phyloP scores from a whole-genome alignment of 176 grass and related monocot genomes.

The Eragrostis curvula region DNA sequence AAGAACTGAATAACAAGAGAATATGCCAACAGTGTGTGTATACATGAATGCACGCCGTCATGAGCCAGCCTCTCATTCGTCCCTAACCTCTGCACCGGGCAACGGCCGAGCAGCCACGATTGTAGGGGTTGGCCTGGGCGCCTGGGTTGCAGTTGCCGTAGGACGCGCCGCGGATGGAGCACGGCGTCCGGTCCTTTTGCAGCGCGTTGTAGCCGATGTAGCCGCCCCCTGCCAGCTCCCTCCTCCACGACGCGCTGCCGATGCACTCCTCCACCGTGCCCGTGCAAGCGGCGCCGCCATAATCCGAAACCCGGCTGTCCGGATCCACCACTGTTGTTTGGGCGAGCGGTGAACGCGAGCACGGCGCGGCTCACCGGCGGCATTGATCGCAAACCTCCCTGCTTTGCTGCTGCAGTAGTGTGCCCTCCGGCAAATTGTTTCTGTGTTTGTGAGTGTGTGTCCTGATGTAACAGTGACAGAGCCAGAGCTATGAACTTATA shows the following conservation, averaged over 20 bases:
- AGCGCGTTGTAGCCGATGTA: constrained; percentile 68
- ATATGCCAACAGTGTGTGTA: no score
- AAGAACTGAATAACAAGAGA: no score
- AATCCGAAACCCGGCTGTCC: not conserved
- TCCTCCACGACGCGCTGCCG: not conserved
- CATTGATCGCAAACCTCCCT: no score
- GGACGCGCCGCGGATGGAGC: constrained; percentile 45
- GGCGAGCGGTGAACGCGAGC: not conserved
- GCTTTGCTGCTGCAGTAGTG: no score
- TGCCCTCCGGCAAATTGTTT: no score
- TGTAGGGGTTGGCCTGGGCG: constrained; percentile 62
- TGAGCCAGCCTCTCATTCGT: no score
- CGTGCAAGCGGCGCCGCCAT: not conserved
- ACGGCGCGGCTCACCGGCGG: not conserved
- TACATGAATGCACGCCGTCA: no score
- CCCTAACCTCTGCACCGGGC: constrained; percentile 60
- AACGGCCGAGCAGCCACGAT: constrained; percentile 63
- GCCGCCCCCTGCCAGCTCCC: constrained; percentile 8
- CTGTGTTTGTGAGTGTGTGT: no score
- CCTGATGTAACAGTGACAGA: no score
- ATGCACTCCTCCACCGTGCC: constrained; percentile 37
- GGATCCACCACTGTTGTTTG: not conserved
- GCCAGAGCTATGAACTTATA: no score
- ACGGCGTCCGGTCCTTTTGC: constrained; percentile 45
- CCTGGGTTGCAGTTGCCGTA: constrained; percentile 73